Conservation (phyloP, 352 stramenopile genomes). For the Globisporangium okanoganense region DNA sequence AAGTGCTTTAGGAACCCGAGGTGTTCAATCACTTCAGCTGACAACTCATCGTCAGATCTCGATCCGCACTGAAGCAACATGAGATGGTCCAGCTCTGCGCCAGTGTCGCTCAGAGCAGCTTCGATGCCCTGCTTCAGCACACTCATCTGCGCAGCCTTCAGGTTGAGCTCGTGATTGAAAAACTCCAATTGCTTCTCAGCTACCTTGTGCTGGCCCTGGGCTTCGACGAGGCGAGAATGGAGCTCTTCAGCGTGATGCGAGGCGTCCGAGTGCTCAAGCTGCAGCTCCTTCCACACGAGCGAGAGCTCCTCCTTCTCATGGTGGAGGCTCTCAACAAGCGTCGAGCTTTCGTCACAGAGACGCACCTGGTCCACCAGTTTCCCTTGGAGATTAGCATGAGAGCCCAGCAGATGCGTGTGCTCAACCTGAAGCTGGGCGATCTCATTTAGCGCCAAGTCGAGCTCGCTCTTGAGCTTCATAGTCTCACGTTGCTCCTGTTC, state of each 20-base stretch:
- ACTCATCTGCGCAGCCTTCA: slow-evolving; percentile 10
- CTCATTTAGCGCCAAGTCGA: slow-evolving; percentile 6
- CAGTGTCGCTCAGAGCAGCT: not conserved
- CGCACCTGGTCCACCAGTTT: slow-evolving; percentile 25
- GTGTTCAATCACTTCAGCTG: slow-evolving; percentile 3
- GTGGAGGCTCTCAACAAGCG: slow-evolving; percentile 27
- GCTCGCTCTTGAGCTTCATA: not conserved
- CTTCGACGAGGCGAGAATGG: slow-evolving; percentile 45
- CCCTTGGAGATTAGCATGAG: slow-evolving; percentile 19
- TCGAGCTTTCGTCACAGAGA: slow-evolving; percentile 15
- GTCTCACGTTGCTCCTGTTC: slow-evolving; percentile 10
- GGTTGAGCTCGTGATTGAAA: slow-evolving; percentile 1
- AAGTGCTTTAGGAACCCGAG: slow-evolving; percentile 19
- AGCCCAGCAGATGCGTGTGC: slow-evolving; percentile 11
- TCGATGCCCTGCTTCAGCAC: slow-evolving; percentile 5
- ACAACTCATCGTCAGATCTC: not conserved
- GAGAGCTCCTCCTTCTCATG: slow-evolving; percentile 39
- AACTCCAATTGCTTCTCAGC: slow-evolving; percentile 16
- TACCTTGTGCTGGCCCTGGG: slow-evolving; percentile 29
- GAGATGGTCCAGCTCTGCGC: not conserved
- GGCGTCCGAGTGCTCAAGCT: slow-evolving; percentile 45
- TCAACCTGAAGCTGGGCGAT: slow-evolving; percentile 15
- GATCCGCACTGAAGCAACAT: not conserved
- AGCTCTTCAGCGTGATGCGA: slow-evolving; percentile 51
- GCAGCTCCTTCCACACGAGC: slow-evolving; percentile 42